These are phyloP conservation scores for Sicyos baderoa DNA, from an alignment of 306 rosid species.

Conservation along the genomic window DNA sequence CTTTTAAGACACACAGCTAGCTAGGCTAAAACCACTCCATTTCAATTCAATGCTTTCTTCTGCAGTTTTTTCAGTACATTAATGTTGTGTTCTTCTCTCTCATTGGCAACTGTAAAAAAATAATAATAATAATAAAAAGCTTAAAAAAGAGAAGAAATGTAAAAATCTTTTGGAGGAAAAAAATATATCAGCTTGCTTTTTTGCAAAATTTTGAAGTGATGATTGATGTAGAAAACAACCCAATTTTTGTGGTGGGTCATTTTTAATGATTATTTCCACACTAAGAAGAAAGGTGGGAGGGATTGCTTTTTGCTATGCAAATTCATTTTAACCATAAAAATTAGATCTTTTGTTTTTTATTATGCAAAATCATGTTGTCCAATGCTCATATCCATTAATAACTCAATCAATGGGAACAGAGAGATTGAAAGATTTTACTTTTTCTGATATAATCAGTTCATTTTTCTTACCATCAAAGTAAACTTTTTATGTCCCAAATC, in stretches of 20 bases:
- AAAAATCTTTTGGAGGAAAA: neutral
- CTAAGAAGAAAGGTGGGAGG: neutral
- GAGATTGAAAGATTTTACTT: neutral
- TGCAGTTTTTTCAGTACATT: conserved; percentile 8
- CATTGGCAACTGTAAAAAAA: neutral
- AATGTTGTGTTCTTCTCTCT: conserved; percentile 7
- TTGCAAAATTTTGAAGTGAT: neutral
- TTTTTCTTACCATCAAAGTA: neutral
- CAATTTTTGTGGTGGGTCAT: conserved; percentile 16
- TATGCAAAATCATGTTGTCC: conserved; percentile 7
- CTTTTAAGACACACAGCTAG: conserved; percentile 2
- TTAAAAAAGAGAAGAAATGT: neutral
- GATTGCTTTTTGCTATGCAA: neutral
- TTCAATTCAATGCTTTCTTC: conserved; percentile 15
- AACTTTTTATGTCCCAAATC: neutral
- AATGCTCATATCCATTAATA: neutral
- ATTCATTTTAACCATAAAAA: conserved; percentile 7
- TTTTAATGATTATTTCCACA: conserved; percentile 15
- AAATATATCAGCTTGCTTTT: neutral
- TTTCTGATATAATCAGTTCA: neutral
- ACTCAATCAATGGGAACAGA: neutral
- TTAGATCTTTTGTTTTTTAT: neutral
- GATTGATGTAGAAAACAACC: conserved; percentile 11
- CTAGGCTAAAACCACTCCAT: conserved; percentile 7
- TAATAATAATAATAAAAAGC: too few relatives aligned